phyloP scores from a whole-genome alignment of 495 filamentous ascomycete genomes.

The Xylaria flabelliformis region DNA sequence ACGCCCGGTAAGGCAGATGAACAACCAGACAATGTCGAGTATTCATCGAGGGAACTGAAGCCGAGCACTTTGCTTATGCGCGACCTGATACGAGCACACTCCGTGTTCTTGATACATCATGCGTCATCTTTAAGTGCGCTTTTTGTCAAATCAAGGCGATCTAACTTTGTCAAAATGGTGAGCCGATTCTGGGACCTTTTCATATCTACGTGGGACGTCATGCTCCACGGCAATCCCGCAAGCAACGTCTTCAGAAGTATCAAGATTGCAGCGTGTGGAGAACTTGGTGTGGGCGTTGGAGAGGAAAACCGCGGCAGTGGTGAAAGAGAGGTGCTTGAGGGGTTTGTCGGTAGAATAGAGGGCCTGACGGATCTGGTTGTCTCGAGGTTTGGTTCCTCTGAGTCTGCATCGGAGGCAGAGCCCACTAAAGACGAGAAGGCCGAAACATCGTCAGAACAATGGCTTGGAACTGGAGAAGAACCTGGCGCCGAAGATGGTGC shows the following conservation, averaged over 20 bases:
- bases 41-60: constrained; percentile 86
- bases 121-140: constrained; percentile 69
- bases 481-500: constrained; percentile 78
- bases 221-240: constrained; percentile 87
- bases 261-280: constrained; percentile 88
- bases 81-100: constrained; percentile 82
- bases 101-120: constrained; percentile 87
- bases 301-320: constrained; percentile 93
- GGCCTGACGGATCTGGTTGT: constrained; percentile 86
- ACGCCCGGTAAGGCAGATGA: constrained; percentile 29
- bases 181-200: constrained; percentile 85
- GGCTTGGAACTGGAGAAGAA: constrained; percentile 70
- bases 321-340: constrained; percentile 89
- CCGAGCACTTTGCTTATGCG: constrained; percentile 78
- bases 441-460: constrained; percentile 45
- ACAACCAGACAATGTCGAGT: constrained; percentile 62
- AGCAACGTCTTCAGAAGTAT: constrained; percentile 80
- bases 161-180: constrained; percentile 63
- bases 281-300: constrained; percentile 91
- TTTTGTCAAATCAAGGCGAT: constrained; percentile 59
- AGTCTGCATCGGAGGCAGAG: constrained; percentile 28
- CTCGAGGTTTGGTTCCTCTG: constrained; percentile 75
- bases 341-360: constrained; percentile 70
- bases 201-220: constrained; percentile 82
- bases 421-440: constrained; percentile 27